A percentile compares a stretch with the other conserved stretches of the same genome.
phyloP scores from a whole-genome alignment of 2,329 filamentous ascomycete genomes.

The Mycogone perniciosa region DNA sequence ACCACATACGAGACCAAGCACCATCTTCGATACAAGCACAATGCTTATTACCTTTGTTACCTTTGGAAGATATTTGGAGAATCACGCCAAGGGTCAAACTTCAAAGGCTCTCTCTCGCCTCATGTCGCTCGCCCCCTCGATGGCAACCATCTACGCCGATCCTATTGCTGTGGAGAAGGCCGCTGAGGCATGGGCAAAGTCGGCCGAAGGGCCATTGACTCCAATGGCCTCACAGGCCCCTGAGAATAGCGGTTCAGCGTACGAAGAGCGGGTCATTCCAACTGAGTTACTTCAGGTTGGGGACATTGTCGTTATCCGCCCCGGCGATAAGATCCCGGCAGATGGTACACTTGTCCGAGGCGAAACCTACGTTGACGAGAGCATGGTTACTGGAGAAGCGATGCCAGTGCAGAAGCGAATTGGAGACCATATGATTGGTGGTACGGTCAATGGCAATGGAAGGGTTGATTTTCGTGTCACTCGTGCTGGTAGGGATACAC shows the following conservation, averaged over 20 bases:
- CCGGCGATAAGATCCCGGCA: slow-evolving; percentile 93
- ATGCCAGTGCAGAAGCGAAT: slow-evolving; percentile 89
- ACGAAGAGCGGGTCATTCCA: slow-evolving; percentile 80
- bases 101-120: slow-evolving; percentile 87
- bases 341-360: slow-evolving; percentile 83
- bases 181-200: slow-evolving; percentile 63
- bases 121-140: slow-evolving; percentile 93
- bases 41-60: slow-evolving; percentile 98
- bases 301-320: slow-evolving; percentile 86
- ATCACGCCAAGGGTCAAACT: slow-evolving; percentile 90
- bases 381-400: slow-evolving; percentile 96
- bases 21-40: slow-evolving; percentile 94
- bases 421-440: slow-evolving; percentile 75
- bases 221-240: slow-evolving; percentile 34
- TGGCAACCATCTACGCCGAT: slow-evolving; percentile 94
- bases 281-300: slow-evolving; percentile 92
- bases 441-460: slow-evolving; percentile 91
- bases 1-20: slow-evolving; percentile 74
- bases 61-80: slow-evolving; percentile 85
- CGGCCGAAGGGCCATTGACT: slow-evolving; percentile 24
- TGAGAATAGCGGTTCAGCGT: slow-evolving; percentile 48
- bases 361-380: slow-evolving; percentile 92
- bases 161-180: slow-evolving; percentile 89
- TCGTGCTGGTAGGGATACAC: slow-evolving; percentile 86
- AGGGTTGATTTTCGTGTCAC: slow-evolving; percentile 89